These are phyloP conservation scores for Solanum medicagineum DNA, from an alignment of 257 asterid genomes.

Conservation along the genomic window DNA sequence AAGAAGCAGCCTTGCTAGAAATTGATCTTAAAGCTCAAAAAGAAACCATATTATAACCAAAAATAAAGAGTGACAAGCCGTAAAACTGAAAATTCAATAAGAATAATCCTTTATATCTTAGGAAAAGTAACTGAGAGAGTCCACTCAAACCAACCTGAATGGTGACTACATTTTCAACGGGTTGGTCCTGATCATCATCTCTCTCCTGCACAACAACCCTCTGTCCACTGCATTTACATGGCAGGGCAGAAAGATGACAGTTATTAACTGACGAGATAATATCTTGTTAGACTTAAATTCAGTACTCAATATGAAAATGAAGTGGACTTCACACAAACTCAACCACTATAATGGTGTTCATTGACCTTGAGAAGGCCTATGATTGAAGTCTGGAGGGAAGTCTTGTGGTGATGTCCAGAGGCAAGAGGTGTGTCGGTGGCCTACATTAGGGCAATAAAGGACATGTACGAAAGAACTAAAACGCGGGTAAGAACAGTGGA, in stretches of 20 bases:
- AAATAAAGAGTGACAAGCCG: background rate
- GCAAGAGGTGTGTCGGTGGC: no score
- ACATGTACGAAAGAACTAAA: no score
- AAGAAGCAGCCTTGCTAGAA: background rate
- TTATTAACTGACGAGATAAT: background rate
- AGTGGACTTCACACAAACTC: background rate
- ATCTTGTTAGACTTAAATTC: background rate
- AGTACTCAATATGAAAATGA: background rate
- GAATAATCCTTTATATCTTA: background rate
- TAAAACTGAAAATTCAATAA: background rate
- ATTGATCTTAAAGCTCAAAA: background rate
- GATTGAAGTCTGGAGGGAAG: no score
- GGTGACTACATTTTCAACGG: slow-evolving; percentile 56
- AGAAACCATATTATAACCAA: background rate
- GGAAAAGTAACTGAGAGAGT: background rate
- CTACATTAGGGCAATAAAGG: no score
- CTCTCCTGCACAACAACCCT: slow-evolving; percentile 64
- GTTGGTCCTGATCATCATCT: slow-evolving; percentile 31
- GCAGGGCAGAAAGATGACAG: slow-evolving; percentile 9
- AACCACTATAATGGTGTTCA: background rate
- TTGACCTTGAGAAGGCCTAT: no score
- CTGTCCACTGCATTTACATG: slow-evolving; percentile 64
- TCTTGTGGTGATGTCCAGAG: no score
- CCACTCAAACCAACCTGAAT: slow-evolving; percentile 42
- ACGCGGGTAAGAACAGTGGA: no score